A percentile compares a stretch with the other conserved stretches of the same genome.
Conservation (phyloP, 805 yeast species). For the Kuraishia cidri region DNA sequence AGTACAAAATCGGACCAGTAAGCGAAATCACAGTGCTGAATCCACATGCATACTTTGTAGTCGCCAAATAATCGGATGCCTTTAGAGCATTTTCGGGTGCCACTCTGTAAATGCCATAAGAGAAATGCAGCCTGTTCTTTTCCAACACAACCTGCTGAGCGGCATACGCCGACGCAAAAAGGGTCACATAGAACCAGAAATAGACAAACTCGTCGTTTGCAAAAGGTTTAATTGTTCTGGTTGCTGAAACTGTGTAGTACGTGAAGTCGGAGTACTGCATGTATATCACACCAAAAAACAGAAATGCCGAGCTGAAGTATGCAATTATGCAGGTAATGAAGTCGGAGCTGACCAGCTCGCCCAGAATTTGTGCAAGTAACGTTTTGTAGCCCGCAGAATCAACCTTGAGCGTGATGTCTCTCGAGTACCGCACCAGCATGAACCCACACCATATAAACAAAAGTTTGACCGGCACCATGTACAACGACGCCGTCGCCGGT, state of each 20-base stretch:
- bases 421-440: slow-evolving; percentile 15
- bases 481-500: slow-evolving; percentile 10
- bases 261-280: slow-evolving; percentile 13
- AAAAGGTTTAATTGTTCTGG: slow-evolving; percentile 29
- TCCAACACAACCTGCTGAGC: slow-evolving; percentile 43
- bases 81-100: slow-evolving; percentile 26
- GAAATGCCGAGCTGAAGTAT: slow-evolving; percentile 10
- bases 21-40: slow-evolving; percentile 20
- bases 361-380: slow-evolving; percentile 14
- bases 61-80: slow-evolving; percentile 11
- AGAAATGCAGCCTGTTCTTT: slow-evolving; percentile 42
- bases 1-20: slow-evolving; percentile 28
- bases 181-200: slow-evolving; percentile 35
- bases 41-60: slow-evolving; percentile 13
- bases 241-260: slow-evolving; percentile 21
- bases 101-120: slow-evolving; percentile 27
- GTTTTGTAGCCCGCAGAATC: slow-evolving; percentile 14
- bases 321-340: slow-evolving; percentile 12
- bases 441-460: slow-evolving; percentile 17
- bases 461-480: slow-evolving; percentile 15
- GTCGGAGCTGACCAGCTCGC: slow-evolving; percentile 13
- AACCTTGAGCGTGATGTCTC: slow-evolving; percentile 16
- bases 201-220: slow-evolving; percentile 35
- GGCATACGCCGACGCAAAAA: slow-evolving; percentile 35
- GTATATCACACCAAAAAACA: slow-evolving; percentile 10